Base-by-base conservation (phyloP, 2,329 filamentous ascomycete genomes). In the Aspergillus flavus region DNA sequence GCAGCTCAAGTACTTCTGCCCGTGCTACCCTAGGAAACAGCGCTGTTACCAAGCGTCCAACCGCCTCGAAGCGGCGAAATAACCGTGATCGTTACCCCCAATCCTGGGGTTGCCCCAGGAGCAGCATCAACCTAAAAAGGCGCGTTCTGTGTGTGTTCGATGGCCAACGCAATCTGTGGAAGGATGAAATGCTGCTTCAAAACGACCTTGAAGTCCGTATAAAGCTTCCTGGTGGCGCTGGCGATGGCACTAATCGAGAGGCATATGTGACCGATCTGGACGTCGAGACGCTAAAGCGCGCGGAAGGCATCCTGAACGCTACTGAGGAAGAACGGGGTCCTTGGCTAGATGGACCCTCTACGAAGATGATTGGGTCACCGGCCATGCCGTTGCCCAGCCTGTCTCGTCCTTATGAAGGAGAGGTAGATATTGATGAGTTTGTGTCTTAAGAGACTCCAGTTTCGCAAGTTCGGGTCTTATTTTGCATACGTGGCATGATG, bases 171-270 rank as follows among this genome's bases (percentile, higher is more conserved):
- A 89, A 94, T 48, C 85, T 99, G 57, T 95, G 92, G 86, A 98
- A 98, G 83, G 95, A 99, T 75, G 95, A 99, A 80, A 95, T 98
- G 93, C 96, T 97, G 93, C 89, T 99, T 57, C 93, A 94, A 70
- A 93, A 91, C 19, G 93, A 97, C 71, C 94, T 95, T 73, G 95
- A 99, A 80, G 93, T 98, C 43, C 92, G 94, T 73, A 85, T 97
- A 77, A 89, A 89, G 78, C 85, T 97, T 21, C 86, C 86, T 28
- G 90, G 92, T 73, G 87, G 87, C 73, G 87, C 89, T 70, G 85
- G 86, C 1, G 97, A 96, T 75, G 90, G 96, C 43, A 97, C 94
- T 12, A 94, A 97, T 76, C 86, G 81, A 23, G 88, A 91, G 72
- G 85, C 87, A 1, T 98, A 96, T 75, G 89, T 97, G 45, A 98